phyloP scores from a whole-genome alignment of 352 stramenopile species.

The Pythium monospermum region DNA sequence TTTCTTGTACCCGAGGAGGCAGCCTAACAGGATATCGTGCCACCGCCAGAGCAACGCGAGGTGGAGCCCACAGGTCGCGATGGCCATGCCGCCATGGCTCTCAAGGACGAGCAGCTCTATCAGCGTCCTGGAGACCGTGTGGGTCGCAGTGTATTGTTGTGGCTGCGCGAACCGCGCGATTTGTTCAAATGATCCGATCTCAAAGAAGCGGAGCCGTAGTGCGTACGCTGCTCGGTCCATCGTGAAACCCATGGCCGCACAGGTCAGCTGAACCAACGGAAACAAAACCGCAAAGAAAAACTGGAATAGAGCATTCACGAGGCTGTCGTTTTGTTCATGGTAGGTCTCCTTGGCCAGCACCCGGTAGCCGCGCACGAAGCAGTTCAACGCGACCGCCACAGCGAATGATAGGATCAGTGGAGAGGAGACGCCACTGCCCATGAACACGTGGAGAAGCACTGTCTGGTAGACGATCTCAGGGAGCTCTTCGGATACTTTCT shows the following conservation, averaged over 20 bases:
- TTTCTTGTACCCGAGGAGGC: constrained; percentile 15
- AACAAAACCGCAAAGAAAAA: constrained; percentile 12
- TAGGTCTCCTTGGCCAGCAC: constrained; percentile 8
- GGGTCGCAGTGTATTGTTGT: background rate
- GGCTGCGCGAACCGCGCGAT: constrained; percentile 13
- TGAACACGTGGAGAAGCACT: constrained; percentile 12
- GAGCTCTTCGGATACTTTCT: constrained; percentile 20
- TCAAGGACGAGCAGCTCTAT: constrained; percentile 3
- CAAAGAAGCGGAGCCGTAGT: constrained; percentile 3
- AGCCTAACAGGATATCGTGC: constrained; percentile 12
- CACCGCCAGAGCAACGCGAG: constrained; percentile 11
- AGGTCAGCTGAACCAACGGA: constrained; percentile 2
- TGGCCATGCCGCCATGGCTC: background rate
- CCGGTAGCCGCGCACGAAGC: constrained; percentile 15
- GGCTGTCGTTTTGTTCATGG: constrained; percentile 19
- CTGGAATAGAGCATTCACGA: constrained; percentile 14
- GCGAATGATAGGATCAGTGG: constrained; percentile 4
- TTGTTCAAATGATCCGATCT: constrained; percentile 9
- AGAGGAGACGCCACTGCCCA: background rate
- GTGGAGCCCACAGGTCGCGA: constrained; percentile 4
- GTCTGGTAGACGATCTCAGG: constrained; percentile 21
- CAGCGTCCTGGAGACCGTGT: background rate
- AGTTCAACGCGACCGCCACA: constrained; percentile 2
- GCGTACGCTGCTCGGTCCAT: constrained; percentile 4
- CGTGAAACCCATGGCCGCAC: background rate